Conservation (phyloP, 768 basidiomycete species). For the Suillus sp. region DNA sequence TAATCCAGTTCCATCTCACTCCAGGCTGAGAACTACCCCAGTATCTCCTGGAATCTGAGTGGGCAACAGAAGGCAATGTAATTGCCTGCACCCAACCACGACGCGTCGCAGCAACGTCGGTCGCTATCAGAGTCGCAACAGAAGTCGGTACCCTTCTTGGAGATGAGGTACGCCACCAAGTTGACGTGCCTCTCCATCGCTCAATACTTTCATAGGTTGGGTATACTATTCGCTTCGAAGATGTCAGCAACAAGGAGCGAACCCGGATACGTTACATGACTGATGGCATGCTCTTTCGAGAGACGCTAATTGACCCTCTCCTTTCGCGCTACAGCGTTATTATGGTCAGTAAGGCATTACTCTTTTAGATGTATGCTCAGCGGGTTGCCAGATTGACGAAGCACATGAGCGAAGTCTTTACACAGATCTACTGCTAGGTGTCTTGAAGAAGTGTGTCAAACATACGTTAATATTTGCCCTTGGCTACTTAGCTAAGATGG, state of each 20-base stretch:
- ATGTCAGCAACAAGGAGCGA: slow-evolving; percentile 78
- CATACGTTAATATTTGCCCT: slow-evolving; percentile 7
- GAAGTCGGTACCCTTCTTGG: slow-evolving; percentile 90
- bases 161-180: slow-evolving; percentile 65
- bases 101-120: slow-evolving; percentile 93
- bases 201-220: slow-evolving; percentile 67
- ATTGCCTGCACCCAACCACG: slow-evolving; percentile 94
- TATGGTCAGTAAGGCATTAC: slow-evolving; percentile 60
- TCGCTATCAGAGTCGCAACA: slow-evolving; percentile 87
- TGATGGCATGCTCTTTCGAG: slow-evolving; percentile 97
- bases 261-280: slow-evolving; percentile 96
- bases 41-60: slow-evolving; percentile 91
- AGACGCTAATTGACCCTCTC: slow-evolving; percentile 88
- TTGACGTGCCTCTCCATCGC: slow-evolving; percentile 21
- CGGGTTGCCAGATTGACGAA: slow-evolving; percentile 78
- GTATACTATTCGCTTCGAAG: slow-evolving; percentile 96
- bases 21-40: slow-evolving; percentile 81
- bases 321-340: slow-evolving; percentile 92
- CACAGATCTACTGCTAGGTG: slow-evolving; percentile 88
- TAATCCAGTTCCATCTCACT: slow-evolving; percentile 12
- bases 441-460: slow-evolving; percentile 81
- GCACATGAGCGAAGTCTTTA: slow-evolving; percentile 97
- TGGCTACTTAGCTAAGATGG: slow-evolving; percentile 11
- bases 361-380: slow-evolving; percentile 2
- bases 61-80: slow-evolving; percentile 79